These are phyloP conservation scores for Fusarium sterilihyphosum DNA, from an alignment of 2,329 filamentous ascomycete species.

Conservation along the genomic window DNA sequence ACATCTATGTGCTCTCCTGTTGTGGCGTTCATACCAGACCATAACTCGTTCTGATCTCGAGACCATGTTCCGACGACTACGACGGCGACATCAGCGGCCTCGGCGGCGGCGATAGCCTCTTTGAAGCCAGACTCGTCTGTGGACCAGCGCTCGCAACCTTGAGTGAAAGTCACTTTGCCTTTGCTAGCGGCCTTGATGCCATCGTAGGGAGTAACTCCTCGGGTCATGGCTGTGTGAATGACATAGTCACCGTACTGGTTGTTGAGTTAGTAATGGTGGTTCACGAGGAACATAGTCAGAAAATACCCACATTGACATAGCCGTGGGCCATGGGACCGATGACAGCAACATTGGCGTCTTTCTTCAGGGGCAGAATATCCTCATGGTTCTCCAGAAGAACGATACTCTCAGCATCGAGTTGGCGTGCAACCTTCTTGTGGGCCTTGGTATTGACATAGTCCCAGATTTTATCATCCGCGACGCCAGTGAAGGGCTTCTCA, in stretches of 20 bases:
- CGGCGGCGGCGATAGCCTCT: slow-evolving; percentile 72
- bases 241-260: slow-evolving; percentile 77
- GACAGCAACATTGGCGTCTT: slow-evolving; percentile 74
- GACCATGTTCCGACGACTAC: slow-evolving; percentile 82
- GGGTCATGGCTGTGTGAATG: slow-evolving; percentile 69
- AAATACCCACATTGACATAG: slow-evolving; percentile 69
- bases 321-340: slow-evolving; percentile 80
- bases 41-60: slow-evolving; percentile 76
- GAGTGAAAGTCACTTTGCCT: slow-evolving; percentile 70
- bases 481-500: slow-evolving; percentile 72
- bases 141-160: slow-evolving; percentile 80
- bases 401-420: slow-evolving; percentile 72
- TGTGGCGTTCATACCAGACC: slow-evolving; percentile 76
- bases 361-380: slow-evolving; percentile 63
- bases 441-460: slow-evolving; percentile 71
- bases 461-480: slow-evolving; percentile 63
- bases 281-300: no score
- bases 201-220: slow-evolving; percentile 75
- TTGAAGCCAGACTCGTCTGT: slow-evolving; percentile 73
- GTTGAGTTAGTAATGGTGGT: slow-evolving; percentile 4
- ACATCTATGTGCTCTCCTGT: slow-evolving; percentile 80
- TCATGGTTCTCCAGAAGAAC: slow-evolving; percentile 69
- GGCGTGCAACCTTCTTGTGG: slow-evolving; percentile 66
- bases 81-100: slow-evolving; percentile 75
- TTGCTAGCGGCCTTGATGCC: slow-evolving; percentile 71